These are phyloP conservation scores for Phycomyces nitens DNA, from an alignment of 192 early-diverging fungal genomes.

Conservation along the genomic window DNA sequence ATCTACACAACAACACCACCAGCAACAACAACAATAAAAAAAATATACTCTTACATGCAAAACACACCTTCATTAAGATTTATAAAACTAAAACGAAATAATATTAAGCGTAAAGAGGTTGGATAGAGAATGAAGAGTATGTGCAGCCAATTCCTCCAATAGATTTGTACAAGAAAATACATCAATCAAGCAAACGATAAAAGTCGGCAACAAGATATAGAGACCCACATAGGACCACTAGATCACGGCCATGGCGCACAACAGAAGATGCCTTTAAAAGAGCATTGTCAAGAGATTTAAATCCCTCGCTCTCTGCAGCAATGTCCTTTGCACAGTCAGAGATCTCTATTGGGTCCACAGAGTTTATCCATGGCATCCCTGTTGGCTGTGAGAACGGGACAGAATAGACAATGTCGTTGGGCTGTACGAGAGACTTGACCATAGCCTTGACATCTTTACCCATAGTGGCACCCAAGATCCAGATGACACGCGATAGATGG, in stretches of 20 bases:
- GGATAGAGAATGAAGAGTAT: too few species aligned
- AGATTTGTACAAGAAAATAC: background rate
- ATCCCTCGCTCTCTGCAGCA: constrained; percentile 18
- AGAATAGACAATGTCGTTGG: constrained; percentile 61
- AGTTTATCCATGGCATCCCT: constrained; percentile 86
- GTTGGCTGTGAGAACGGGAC: constrained; percentile 73
- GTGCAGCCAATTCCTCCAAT: background rate
- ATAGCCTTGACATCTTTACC: constrained; percentile 66
- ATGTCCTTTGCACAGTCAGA: constrained; percentile 15
- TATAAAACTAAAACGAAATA: too few species aligned
- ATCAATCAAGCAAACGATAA: constrained; percentile 39
- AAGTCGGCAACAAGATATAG: constrained; percentile 85
- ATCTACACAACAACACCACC: background rate
- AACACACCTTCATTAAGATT: too few species aligned
- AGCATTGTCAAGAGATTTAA: constrained; percentile 38
- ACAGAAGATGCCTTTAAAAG: constrained; percentile 31
- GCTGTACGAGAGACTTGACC: constrained; percentile 52
- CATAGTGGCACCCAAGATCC: constrained; percentile 73
- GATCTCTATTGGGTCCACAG: constrained; percentile 47
- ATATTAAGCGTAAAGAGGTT: too few species aligned
- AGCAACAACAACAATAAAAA: too few species aligned
- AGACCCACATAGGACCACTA: constrained; percentile 80
- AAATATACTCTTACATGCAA: too few species aligned
- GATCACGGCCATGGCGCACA: constrained; percentile 24
- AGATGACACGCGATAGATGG: constrained; percentile 45